A percentile compares a stretch with the other conserved stretches of the same genome.
Conservation (phyloP, 1,284 basidiomycete genomes). For the Leccinum subrobustum region DNA sequence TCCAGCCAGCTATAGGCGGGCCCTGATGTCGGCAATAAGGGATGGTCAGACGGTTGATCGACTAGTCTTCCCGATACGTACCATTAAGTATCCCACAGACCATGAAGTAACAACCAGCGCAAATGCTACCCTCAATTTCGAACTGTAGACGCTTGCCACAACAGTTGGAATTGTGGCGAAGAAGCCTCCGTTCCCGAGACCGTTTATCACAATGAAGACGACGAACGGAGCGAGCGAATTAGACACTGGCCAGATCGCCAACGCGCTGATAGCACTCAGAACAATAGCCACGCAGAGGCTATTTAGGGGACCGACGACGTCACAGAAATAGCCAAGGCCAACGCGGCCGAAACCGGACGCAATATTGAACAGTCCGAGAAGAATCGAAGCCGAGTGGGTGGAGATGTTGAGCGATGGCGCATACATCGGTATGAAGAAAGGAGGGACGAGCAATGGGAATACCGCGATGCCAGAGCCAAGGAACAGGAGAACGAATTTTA, state of each 20-base stretch:
- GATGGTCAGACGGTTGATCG: not conserved
- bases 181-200: conserved; percentile 34
- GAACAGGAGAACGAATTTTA: conserved; percentile 33
- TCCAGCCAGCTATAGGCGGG: conserved; percentile 30
- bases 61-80: conserved; percentile 10
- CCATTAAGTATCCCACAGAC: conserved; percentile 29
- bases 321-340: conserved; percentile 30
- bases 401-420: conserved; percentile 33
- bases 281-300: conserved; percentile 28
- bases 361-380: conserved; percentile 35
- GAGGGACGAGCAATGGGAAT: conserved; percentile 37
- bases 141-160: conserved; percentile 30
- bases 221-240: conserved; percentile 31
- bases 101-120: conserved; percentile 36
- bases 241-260: conserved; percentile 37
- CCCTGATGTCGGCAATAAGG: conserved; percentile 24
- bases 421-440: conserved; percentile 38
- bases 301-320: conserved; percentile 33
- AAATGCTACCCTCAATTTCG: conserved; percentile 28
- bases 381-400: conserved; percentile 19
- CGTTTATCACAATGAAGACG: conserved; percentile 32
- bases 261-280: conserved; percentile 31
- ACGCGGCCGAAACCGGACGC: conserved; percentile 34
- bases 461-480: conserved; percentile 38
- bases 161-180: conserved; percentile 37